Evolutionary conservation across 768 basidiomycete genomes (phyloP).

Genomic region (Phlebiopsis gigantea): DNA sequence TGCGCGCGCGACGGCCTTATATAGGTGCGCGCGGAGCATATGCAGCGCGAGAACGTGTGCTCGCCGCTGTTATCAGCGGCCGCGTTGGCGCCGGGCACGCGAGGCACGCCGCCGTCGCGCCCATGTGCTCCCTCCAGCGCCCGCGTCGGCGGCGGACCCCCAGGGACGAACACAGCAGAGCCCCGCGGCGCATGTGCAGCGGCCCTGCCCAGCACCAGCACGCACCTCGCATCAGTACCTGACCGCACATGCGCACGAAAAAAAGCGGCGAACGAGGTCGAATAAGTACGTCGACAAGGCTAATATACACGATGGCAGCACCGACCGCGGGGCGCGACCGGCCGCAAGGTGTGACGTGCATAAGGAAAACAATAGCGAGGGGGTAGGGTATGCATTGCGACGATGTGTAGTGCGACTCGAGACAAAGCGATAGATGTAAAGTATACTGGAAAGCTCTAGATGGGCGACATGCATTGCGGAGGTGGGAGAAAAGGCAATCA

Average conservation of each 20-base stretch:
- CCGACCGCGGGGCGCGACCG: neutral
- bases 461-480: conserved; percentile 3
- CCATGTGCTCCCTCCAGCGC: neutral
- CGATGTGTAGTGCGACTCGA: conserved; percentile 3
- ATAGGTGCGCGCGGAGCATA: neutral
- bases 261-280: conserved; percentile 5
- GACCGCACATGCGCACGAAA: neutral
- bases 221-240: neutral
- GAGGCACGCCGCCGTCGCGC: neutral
- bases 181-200: neutral
- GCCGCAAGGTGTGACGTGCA: conserved; percentile 4
- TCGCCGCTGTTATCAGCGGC: neutral
- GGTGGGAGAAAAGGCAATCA: neutral
- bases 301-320: conserved; percentile 13
- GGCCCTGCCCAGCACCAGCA: neutral
- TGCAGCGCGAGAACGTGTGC: neutral
- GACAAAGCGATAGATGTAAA: conserved; percentile 5
- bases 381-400: conserved; percentile 12
- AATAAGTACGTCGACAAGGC: conserved; percentile 11
- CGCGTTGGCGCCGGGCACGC: neutral
- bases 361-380: conserved; percentile 5
- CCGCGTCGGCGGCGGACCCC: neutral
- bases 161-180: neutral
- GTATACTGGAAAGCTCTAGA: conserved; percentile 7
- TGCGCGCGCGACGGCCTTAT: neutral